phyloP scores from a whole-genome alignment of 495 filamentous ascomycete genomes.

The Neohortaea acidophila region DNA sequence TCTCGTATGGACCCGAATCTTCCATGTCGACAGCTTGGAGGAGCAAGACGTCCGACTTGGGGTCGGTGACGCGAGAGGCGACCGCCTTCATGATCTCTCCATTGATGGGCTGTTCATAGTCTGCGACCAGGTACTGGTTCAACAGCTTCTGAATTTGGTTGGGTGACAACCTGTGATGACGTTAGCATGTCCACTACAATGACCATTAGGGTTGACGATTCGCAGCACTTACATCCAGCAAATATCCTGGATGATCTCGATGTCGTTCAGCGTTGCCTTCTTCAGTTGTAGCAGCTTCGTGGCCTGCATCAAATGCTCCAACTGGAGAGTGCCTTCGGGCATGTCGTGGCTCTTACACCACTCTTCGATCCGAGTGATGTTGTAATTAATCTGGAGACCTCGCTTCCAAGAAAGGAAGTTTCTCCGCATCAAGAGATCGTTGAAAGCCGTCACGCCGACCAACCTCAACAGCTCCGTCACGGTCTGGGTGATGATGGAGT shows the following conservation, averaged over 20 bases:
- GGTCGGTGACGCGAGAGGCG: constrained; percentile 84
- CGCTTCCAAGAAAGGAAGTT: constrained; percentile 99
- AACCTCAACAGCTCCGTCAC: constrained; percentile 85
- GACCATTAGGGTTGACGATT: neutral
- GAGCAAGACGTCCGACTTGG: constrained; percentile 85
- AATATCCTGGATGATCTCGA: constrained; percentile 99
- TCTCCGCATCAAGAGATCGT: constrained; percentile 91
- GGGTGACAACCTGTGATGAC: constrained; percentile 62
- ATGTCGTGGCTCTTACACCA: constrained; percentile 99
- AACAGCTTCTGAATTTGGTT: constrained; percentile 98
- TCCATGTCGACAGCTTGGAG: constrained; percentile 96
- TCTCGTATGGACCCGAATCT: constrained; percentile 98
- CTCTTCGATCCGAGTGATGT: constrained; percentile 98
- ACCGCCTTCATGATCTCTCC: constrained; percentile 99
- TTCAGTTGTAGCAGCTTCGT: constrained; percentile 97
- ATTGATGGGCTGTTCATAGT: constrained; percentile 99
- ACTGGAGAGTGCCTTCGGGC: constrained; percentile 92
- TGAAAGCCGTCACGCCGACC: constrained; percentile 97
- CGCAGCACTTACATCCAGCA: constrained; percentile 81
- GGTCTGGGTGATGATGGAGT: constrained; percentile 86
- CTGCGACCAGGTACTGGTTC: constrained; percentile 96
- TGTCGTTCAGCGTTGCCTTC: constrained; percentile 97
- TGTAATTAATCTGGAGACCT: constrained; percentile 98
- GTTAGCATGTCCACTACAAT: neutral
- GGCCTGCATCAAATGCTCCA: constrained; percentile 99